Conservation (phyloP, 2,329 filamentous ascomycete species). For the Elsinoe arachidis region DNA sequence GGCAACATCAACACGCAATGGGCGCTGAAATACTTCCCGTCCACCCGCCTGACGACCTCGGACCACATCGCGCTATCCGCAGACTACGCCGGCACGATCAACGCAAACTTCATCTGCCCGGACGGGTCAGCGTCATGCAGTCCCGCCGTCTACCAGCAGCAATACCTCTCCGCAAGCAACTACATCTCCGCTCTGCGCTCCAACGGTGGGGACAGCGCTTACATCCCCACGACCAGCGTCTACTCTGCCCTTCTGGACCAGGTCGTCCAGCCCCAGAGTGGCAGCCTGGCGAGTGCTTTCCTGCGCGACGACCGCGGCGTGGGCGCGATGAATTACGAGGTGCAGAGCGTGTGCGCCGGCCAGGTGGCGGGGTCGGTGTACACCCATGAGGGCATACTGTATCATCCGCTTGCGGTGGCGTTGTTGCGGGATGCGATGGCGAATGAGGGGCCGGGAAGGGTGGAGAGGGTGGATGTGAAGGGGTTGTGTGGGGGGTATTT, state of each 20-base stretch:
- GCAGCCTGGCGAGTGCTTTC: constrained; percentile 39
- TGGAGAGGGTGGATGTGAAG: constrained; percentile 32
- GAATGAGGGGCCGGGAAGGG: constrained; percentile 38
- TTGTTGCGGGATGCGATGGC: constrained; percentile 42
- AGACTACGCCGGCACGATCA: constrained; percentile 44
- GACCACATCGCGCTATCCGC: constrained; percentile 46
- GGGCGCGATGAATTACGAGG: constrained; percentile 43
- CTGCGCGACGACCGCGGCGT: constrained; percentile 36
- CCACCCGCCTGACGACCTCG: constrained; percentile 36
- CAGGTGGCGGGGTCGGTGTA: constrained; percentile 39
- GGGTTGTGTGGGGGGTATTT: constrained; percentile 33
- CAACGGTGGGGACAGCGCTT: constrained; percentile 43
- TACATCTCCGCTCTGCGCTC: constrained; percentile 37
- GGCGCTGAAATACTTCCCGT: constrained; percentile 51
- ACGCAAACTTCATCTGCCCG: constrained; percentile 29
- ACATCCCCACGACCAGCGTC: constrained; percentile 48
- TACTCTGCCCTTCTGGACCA: constrained; percentile 43
- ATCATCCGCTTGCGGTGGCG: constrained; percentile 39
- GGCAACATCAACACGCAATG: constrained; percentile 48
- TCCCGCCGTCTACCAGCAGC: constrained; percentile 41
- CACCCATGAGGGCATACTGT: constrained; percentile 44
- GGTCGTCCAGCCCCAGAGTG: constrained; percentile 44
- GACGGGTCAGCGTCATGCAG: constrained; percentile 23
- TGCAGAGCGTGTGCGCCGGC: constrained; percentile 37
- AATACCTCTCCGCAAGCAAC: constrained; percentile 31